Evolutionary conservation across 495 filamentous ascomycete species (phyloP), one percentile per base, ranked within the genome.

Genomic region (Daldinia vernicosa): DNA sequence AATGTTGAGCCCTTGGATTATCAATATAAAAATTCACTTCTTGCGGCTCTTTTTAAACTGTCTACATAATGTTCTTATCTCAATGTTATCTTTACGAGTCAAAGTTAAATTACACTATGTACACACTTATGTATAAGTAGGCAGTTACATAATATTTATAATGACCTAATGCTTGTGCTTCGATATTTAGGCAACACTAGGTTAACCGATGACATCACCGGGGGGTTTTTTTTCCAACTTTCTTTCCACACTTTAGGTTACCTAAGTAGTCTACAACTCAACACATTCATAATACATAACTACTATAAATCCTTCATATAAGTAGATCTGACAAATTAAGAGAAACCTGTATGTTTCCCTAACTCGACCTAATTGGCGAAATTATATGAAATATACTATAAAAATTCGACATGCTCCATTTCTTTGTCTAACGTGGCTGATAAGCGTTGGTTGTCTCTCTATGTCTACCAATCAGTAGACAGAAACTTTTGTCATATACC

Each of bases 351-450:
- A 35, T 35, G 12, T 1, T 14, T 12, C 2, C 4, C 17, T 11
- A 5, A 24, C 27, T 28, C 9, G 7, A 24, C 26, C 26, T 28
- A 30, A 30, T 53, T 27, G 15, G 50, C 39, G 19, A 51, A 33
- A 50, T 55, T 26, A 65, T 58, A 55, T 60, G 17, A 35, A 28
- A 60, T 24, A 60, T 45, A 24, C 17, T 60, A 9, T 62, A 26
- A 64, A 65, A 62, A 7, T 62, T 65, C 43, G 39, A 47, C 51
- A 40, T 61, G 62, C 57, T 15, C 57, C 70, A 64, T 66, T 68
- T 61, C 57, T 65, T 64, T 66, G 17, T 51, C 52, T 60, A n/a
- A 72, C 70, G 70, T 72, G 70, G 70, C 70, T 66, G 24, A 47
- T 56, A 66, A 28, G 66, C 15, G 70, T 69, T 72, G 70, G 70